Conservation (phyloP, 2,329 filamentous ascomycete genomes). For the Trichoderma sp. region DNA sequence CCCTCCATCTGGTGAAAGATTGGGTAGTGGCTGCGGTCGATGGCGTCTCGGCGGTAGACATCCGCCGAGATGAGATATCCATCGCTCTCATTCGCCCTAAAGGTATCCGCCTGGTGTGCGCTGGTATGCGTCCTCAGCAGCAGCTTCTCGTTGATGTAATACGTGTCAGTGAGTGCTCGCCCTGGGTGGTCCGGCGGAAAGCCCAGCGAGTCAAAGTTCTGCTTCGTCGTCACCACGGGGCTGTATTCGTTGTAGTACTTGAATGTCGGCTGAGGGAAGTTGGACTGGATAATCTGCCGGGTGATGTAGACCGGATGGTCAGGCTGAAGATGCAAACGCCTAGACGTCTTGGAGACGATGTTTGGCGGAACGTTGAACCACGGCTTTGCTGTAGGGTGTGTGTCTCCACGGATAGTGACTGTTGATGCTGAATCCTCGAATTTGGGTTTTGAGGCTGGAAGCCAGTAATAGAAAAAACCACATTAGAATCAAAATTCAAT, state of each 20-base stretch:
- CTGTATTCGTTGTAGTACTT: conserved; percentile 77
- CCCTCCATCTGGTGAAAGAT: conserved; percentile 99
- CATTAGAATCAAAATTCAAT: background rate
- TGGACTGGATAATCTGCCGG: conserved; percentile 86
- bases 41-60: conserved; percentile 92
- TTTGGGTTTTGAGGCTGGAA: background rate
- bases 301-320: conserved; percentile 92
- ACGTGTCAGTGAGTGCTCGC: conserved; percentile 85
- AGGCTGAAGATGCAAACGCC: conserved; percentile 84
- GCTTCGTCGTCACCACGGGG: conserved; percentile 79
- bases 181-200: conserved; percentile 89
- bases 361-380: conserved; percentile 85
- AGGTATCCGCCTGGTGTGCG: conserved; percentile 85
- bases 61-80: conserved; percentile 93
- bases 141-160: conserved; percentile 85
- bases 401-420: conserved; percentile 64
- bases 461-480: background rate
- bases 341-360: conserved; percentile 73
- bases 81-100: conserved; percentile 70
- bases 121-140: conserved; percentile 92
- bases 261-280: conserved; percentile 75
- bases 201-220: conserved; percentile 97
- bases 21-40: conserved; percentile 94
- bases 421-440: conserved; percentile 35
- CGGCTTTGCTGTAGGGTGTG: conserved; percentile 67